A percentile compares a stretch with the other conserved stretches of the same genome.
These are phyloP conservation scores for Hericium alpestre DNA, from an alignment of 768 basidiomycete genomes.

Conservation along the genomic window DNA sequence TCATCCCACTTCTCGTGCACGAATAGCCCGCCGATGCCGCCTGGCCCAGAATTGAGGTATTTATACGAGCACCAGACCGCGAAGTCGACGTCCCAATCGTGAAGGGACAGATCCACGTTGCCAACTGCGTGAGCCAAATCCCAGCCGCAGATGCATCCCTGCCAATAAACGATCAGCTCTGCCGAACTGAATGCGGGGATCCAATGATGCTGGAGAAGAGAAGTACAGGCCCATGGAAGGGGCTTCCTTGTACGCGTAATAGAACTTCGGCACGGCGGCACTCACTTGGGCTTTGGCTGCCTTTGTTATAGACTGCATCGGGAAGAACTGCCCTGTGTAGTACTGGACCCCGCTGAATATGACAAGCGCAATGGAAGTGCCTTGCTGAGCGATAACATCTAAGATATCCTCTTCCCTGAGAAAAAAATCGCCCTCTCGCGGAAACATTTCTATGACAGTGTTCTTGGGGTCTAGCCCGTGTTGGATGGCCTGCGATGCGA, in stretches of 20 bases:
- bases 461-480: slow-evolving; percentile 69
- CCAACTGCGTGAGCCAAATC: slow-evolving; percentile 94
- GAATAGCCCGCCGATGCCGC: slow-evolving; percentile 92
- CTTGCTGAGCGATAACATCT: slow-evolving; percentile 58
- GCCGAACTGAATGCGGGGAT: slow-evolving; percentile 5
- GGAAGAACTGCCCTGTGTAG: slow-evolving; percentile 94
- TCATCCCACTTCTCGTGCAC: slow-evolving; percentile 77
- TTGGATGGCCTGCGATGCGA: slow-evolving; percentile 78
- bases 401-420: slow-evolving; percentile 88
- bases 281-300: slow-evolving; percentile 76
- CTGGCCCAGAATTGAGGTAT: slow-evolving; percentile 93
- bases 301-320: slow-evolving; percentile 72
- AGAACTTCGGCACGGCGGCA: not conserved
- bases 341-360: slow-evolving; percentile 93
- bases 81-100: slow-evolving; percentile 94
- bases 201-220: slow-evolving; percentile 10
- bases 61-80: slow-evolving; percentile 99
- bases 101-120: slow-evolving; percentile 81
- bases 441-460: slow-evolving; percentile 68
- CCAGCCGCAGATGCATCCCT: slow-evolving; percentile 94
- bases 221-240: not conserved
- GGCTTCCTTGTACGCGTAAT: not conserved
- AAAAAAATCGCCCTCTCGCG: slow-evolving; percentile 73
- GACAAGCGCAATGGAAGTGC: slow-evolving; percentile 74
- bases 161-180: slow-evolving; percentile 10